These are phyloP conservation scores for Ascosphaera acerosa DNA, from an alignment of 2,329 filamentous ascomycete genomes.

Conservation along the genomic window DNA sequence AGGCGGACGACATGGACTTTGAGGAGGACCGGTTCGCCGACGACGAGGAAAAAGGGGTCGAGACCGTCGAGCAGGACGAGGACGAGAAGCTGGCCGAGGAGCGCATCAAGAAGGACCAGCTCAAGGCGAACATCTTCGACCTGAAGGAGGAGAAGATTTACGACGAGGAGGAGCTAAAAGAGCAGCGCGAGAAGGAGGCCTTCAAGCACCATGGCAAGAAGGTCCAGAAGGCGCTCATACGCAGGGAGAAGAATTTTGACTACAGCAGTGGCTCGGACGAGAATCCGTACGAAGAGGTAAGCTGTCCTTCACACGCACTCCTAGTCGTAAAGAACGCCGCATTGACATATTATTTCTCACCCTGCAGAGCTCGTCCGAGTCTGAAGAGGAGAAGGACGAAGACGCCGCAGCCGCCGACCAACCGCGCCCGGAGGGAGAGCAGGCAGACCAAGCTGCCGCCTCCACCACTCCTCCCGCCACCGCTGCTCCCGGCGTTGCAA, in stretches of 20 bases:
- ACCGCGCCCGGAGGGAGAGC: conserved; percentile 26
- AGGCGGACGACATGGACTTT: conserved; percentile 41
- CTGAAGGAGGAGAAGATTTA: conserved; percentile 43
- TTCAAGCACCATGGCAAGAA: conserved; percentile 48
- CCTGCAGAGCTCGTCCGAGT: conserved; percentile 32
- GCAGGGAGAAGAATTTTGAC: conserved; percentile 63
- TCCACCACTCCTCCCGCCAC: too few relatives aligned
- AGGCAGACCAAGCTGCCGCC: conserved; percentile 21
- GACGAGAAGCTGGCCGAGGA: conserved; percentile 47
- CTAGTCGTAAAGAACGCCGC: conserved; percentile 9
- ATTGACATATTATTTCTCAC: conserved; percentile 7
- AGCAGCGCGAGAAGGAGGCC: conserved; percentile 37
- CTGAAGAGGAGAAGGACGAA: conserved; percentile 34
- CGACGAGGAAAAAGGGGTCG: conserved; percentile 49
- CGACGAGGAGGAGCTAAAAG: conserved; percentile 41
- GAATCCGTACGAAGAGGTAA: conserved; percentile 30
- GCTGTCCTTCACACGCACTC: conserved; percentile 6
- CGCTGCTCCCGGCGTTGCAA: too few relatives aligned
- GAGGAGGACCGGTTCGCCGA: conserved; percentile 59
- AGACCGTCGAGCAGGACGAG: conserved; percentile 64
- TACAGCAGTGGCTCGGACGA: conserved; percentile 47
- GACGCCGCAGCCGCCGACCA: conserved; percentile 34
- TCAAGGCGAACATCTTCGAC: conserved; percentile 74
- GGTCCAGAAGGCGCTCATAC: conserved; percentile 56
- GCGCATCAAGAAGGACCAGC: conserved; percentile 51